Evolutionary conservation across 2,329 filamentous ascomycete genomes (phyloP).

Genomic region (Xylariaceae sp.): DNA sequence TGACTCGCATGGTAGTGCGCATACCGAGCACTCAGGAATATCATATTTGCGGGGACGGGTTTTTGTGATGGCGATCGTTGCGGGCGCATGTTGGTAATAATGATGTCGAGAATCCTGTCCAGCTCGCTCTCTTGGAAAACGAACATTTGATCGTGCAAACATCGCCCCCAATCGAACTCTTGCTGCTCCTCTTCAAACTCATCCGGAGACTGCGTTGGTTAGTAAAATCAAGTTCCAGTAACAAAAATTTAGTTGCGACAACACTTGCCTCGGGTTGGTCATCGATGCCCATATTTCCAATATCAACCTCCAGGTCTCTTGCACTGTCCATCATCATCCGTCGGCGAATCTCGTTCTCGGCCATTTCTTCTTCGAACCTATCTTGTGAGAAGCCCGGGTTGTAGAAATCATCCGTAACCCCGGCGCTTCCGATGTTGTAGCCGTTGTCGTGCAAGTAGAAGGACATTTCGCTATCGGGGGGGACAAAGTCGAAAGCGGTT

Average conservation of each 20-base stretch:
- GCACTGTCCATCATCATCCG: constrained; percentile 99
- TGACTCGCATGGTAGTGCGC: constrained; percentile 92
- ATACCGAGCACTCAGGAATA: constrained; percentile 92
- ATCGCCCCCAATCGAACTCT: constrained; percentile 94
- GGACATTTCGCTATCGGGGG: constrained; percentile 93
- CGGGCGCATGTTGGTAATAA: constrained; percentile 97
- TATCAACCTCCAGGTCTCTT: constrained; percentile 90
- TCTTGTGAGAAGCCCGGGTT: constrained; percentile 88
- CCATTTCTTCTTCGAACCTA: constrained; percentile 93
- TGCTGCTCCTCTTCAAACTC: constrained; percentile 85
- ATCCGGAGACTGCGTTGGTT: constrained; percentile 54
- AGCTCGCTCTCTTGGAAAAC: constrained; percentile 96
- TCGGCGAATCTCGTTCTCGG: constrained; percentile 90
- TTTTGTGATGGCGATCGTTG: constrained; percentile 96
- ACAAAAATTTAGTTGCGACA: constrained; percentile 7
- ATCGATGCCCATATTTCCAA: constrained; percentile 93
- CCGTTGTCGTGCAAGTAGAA: constrained; percentile 93
- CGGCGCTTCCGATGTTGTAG: constrained; percentile 79
- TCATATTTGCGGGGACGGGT: constrained; percentile 92
- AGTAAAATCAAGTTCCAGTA: constrained; percentile 23
- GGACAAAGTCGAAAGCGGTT: constrained; percentile 92
- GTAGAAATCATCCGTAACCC: constrained; percentile 87
- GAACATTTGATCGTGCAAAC: constrained; percentile 98
- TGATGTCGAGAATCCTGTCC: constrained; percentile 85
- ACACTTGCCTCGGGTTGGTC: constrained; percentile 80